Evolutionary conservation across 106 monocot species (phyloP), one percentile per base, ranked within the genome.

Genomic region (Ottelia alismoides): DNA sequence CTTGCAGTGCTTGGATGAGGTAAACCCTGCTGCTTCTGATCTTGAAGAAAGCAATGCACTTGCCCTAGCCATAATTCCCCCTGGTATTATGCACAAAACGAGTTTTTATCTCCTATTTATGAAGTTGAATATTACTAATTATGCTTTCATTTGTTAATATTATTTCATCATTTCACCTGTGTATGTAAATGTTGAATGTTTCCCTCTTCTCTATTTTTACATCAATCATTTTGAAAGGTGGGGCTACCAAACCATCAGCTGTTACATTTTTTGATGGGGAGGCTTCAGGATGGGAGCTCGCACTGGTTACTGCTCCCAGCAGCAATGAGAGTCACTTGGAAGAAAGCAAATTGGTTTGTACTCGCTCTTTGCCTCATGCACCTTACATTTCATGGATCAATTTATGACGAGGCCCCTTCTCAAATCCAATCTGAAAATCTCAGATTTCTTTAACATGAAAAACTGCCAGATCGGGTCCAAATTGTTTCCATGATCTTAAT

Each of bases 11-110:
- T 66, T 87, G 67, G 67, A 80, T 63, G 77, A 78, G 57, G 50
- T 85, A 56, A 79, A 76, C 51, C 82, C 92, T 11, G 45, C 60
- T 18, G 82, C 73, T 52, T 70, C 71, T 23, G 74, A 85, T 51
- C 67, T 92, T 56, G 92, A 92, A 65, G 71, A 85, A 49, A 82
- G 61, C 68, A 92, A 92, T 63, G 82, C 85, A 11, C 44, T 85
- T 61, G 92, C 92, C 72, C 67, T 92, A 53, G 85, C 82, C 31
- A 82, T 92, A 58, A 51, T 79, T 31, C 60, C 76, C n/a, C 70
- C 73, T 65, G 92, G 92, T 92, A 58, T 32, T 17, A 22, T 58
- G 11, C 58, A 18, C 2, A n/a, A 2, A 47, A 47, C n/a, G n/a
- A n/a, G n/a, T n/a, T 47, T 47, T 47, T 9, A 30, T 2, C 7